A percentile compares a stretch with the other conserved stretches of the same genome.
These are phyloP conservation scores for Aspergillus affinis DNA, from an alignment of 495 filamentous ascomycete genomes.

Conservation along the genomic window DNA sequence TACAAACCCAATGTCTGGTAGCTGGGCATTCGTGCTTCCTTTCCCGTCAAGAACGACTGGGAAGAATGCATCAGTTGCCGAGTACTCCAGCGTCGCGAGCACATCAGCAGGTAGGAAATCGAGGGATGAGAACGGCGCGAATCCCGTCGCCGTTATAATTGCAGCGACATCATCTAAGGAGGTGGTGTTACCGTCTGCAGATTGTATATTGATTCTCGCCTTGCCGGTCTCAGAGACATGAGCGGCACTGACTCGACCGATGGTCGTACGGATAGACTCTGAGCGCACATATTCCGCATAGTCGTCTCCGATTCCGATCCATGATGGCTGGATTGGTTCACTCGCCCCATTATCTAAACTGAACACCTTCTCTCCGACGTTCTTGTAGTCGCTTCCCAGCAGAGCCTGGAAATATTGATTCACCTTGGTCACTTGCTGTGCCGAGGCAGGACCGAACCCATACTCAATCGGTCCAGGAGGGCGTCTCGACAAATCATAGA, in stretches of 20 bases:
- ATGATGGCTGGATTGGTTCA: constrained; percentile 49
- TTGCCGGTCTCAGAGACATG: constrained; percentile 24
- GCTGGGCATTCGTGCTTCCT: constrained; percentile 55
- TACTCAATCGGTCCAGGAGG: constrained; percentile 57
- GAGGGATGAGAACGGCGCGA: constrained; percentile 59
- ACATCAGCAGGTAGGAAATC: constrained; percentile 58
- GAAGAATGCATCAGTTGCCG: constrained; percentile 53
- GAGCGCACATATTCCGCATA: constrained; percentile 72
- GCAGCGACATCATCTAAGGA: constrained; percentile 58
- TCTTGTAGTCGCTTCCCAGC: constrained; percentile 62
- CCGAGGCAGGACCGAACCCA: constrained; percentile 55
- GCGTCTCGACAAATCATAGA: constrained; percentile 68
- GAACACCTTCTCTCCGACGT: constrained; percentile 22
- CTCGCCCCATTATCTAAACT: constrained; percentile 16
- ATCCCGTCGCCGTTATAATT: constrained; percentile 77
- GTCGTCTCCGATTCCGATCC: constrained; percentile 65
- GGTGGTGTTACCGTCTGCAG: constrained; percentile 19
- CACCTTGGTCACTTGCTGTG: constrained; percentile 48
- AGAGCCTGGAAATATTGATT: constrained; percentile 55
- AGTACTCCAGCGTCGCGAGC: constrained; percentile 55
- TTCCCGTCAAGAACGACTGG: constrained; percentile 70
- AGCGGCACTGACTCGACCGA: constrained; percentile 34
- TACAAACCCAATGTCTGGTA: constrained; percentile 73
- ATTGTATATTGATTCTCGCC: constrained; percentile 35
- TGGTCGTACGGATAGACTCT: constrained; percentile 51